Base-by-base conservation (phyloP, 2,329 filamentous ascomycete species). In the Cercospora zeae-maydis region DNA sequence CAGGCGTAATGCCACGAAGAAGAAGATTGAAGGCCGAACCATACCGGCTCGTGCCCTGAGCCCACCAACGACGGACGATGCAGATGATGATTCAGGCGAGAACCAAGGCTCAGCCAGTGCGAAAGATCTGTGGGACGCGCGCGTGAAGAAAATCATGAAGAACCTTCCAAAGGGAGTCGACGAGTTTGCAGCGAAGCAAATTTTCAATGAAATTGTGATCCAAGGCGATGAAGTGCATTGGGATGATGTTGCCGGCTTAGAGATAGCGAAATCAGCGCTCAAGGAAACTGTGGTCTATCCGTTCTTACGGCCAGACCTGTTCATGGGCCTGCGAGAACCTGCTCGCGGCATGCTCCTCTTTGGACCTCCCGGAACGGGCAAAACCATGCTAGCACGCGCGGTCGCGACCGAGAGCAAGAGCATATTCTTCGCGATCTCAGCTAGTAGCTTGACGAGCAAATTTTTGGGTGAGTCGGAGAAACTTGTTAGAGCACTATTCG, bases 281-380 rank as follows among this genome's bases (percentile, higher is more conserved):
- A 93, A 96, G 72, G 95, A 99, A 77, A 92, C 92, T 0, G 95
- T 99, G 1, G 93, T 99, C 1, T 99, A 99, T 72, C 95, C 95
- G 0, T 98, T 99, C 74, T 80, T 99, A 10, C 89, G 95, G 1
- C 95, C 95, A 1, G 95, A 99, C 76, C 80, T 99, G 1, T 99
- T 99, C 78, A 95, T 93, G 85, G 95, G 95, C 0, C 82, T 99
- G 10, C 89, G 95, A 39, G 95, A 99, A 74, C 95, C 95, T 19
- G 93, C 95, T 13, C 84, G 92, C 62, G 95, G 95, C 5, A 98
- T 99, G 91, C 82, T 99, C 1, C 82, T 99, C 1, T 99, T 99
- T 73, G 95, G 95, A 0, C 95, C 95, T 1, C 95, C 95, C 0
- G 95, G 95, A n/a, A 99, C 95, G 0, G 95, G 95, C 58, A 99